phyloP scores from a whole-genome alignment of 2,329 filamentous ascomycete genomes.

The Aureobasidium sp. region DNA sequence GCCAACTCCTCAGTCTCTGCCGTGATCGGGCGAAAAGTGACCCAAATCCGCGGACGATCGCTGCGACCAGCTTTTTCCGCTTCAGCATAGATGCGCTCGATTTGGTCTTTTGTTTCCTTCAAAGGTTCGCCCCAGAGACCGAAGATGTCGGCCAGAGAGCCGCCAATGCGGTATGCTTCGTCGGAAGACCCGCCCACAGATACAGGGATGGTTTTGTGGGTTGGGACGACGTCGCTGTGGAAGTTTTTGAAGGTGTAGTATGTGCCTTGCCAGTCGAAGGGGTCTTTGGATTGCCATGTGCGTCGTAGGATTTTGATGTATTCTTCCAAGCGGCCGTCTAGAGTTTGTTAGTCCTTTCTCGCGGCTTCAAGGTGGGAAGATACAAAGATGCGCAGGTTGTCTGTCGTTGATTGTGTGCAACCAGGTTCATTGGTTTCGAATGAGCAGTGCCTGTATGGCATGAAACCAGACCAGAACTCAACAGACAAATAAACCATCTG shows the following conservation, averaged over 20 bases:
- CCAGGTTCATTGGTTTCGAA: no score
- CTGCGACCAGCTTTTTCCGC: conserved; percentile 50
- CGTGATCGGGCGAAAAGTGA: conserved; percentile 55
- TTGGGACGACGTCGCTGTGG: conserved; percentile 47
- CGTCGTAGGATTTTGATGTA: conserved; percentile 56
- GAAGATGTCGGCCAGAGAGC: conserved; percentile 54
- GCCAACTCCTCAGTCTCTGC: conserved; percentile 57
- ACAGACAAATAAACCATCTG: no score
- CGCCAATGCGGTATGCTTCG: conserved; percentile 54
- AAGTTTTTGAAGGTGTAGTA: conserved; percentile 56
- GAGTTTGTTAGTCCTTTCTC: not conserved
- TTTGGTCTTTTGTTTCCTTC: conserved; percentile 57
- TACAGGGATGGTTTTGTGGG: conserved; percentile 48
- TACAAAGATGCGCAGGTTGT: no score
- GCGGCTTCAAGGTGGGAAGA: not conserved
- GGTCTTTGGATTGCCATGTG: conserved; percentile 50
- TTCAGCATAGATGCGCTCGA: conserved; percentile 53
- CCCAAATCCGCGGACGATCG: conserved; percentile 55
- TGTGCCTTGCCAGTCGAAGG: conserved; percentile 56
- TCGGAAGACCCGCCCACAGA: conserved; percentile 55
- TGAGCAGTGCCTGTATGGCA: no score
- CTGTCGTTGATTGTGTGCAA: no score
- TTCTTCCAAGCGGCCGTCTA: conserved; percentile 50
- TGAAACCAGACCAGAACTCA: no score
- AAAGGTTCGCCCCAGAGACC: conserved; percentile 58